Evolutionary conservation across 176 grass and related monocot species (phyloP).

Genomic region (Oryza punctata): DNA sequence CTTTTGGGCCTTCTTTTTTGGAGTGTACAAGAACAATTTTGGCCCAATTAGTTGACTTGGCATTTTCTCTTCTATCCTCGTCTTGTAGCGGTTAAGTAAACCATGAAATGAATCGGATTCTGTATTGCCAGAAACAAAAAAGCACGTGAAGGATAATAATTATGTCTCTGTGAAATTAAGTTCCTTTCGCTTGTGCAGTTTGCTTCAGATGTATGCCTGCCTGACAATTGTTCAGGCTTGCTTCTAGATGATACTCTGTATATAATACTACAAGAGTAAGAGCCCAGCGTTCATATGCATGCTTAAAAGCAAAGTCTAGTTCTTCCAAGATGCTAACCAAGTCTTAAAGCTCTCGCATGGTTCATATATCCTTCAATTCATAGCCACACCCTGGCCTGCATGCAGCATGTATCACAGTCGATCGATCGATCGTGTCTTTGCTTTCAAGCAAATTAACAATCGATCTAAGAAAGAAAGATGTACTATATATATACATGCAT

Average conservation of each 20-base stretch:
- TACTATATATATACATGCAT: neutral
- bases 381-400: too few species aligned
- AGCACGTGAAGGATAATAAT: too few species aligned
- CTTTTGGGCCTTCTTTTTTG: too few species aligned
- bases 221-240: neutral
- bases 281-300: neutral
- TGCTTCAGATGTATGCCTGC: neutral
- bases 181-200: neutral
- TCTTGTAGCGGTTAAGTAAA: too few species aligned
- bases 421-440: neutral
- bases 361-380: neutral
- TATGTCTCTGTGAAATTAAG: neutral
- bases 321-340: neutral
- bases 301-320: neutral
- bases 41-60: too few species aligned
- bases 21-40: too few species aligned
- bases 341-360: constrained; percentile 1
- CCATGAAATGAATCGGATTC: too few species aligned
- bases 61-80: too few species aligned
- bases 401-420: neutral
- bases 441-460: neutral
- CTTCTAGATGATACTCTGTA: neutral
- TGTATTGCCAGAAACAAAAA: too few species aligned
- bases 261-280: too few species aligned
- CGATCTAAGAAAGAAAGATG: too few species aligned